These are phyloP conservation scores for Mortierella sp. DNA, from an alignment of 371 early-diverging fungal genomes.

Conservation along the genomic window DNA sequence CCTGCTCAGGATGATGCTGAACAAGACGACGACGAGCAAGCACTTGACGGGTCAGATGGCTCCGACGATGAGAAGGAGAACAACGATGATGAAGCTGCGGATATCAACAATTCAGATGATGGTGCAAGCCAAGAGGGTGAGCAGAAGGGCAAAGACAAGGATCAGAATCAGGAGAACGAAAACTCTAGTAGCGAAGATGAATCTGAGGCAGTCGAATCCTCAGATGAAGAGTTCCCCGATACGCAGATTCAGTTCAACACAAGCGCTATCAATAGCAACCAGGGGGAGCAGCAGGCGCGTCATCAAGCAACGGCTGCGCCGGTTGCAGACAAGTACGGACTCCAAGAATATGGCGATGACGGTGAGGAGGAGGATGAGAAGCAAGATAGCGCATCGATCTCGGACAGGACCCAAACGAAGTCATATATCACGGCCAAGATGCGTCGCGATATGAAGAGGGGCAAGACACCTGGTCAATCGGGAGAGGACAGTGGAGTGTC, in stretches of 20 bases:
- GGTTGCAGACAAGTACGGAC: constrained; percentile 70
- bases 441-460: constrained; percentile 48
- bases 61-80: constrained; percentile 30
- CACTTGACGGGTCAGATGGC: constrained; percentile 28
- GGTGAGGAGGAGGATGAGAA: constrained; percentile 57
- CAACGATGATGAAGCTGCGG: constrained; percentile 12
- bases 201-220: constrained; percentile 54
- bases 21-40: constrained; percentile 25
- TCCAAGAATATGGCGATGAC: constrained; percentile 77
- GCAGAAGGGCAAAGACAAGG: constrained; percentile 17
- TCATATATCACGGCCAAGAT: constrained; percentile 51
- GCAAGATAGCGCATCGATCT: constrained; percentile 34
- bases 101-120: constrained; percentile 16
- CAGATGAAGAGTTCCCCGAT: constrained; percentile 67
- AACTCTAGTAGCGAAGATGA: constrained; percentile 46
- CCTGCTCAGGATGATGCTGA: constrained; percentile 21
- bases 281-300: constrained; percentile 11
- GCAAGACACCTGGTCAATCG: constrained; percentile 15
- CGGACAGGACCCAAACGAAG: constrained; percentile 20
- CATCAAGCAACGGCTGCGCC: not conserved
- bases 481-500: constrained; percentile 4
- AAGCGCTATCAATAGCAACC: constrained; percentile 7
- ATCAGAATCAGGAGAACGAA: constrained; percentile 13
- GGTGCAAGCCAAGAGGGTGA: constrained; percentile 33
- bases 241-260: constrained; percentile 60